phyloP scores from a whole-genome alignment of 2,329 filamentous ascomycete genomes.

The Dactylellina cionopaga region DNA sequence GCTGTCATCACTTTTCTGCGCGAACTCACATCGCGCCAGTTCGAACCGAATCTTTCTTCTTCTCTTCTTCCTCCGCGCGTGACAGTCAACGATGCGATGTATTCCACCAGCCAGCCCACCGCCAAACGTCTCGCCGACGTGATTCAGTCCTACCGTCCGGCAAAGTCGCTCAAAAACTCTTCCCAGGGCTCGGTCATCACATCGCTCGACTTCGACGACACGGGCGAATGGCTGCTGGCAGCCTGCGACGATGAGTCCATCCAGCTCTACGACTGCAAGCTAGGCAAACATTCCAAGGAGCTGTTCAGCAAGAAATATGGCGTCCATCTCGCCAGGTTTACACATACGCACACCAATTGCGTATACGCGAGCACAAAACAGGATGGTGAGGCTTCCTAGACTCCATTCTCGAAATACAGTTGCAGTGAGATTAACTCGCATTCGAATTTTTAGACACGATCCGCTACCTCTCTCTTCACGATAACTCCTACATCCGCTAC shows the following conservation, averaged over 20 bases:
- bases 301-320: slow-evolving; percentile 97
- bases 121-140: slow-evolving; percentile 58
- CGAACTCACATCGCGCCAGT: not conserved
- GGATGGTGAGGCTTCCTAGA: slow-evolving; percentile 70
- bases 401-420: not conserved
- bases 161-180: slow-evolving; percentile 59
- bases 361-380: slow-evolving; percentile 96
- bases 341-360: slow-evolving; percentile 88
- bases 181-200: slow-evolving; percentile 68
- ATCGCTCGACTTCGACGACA: slow-evolving; percentile 95
- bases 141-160: slow-evolving; percentile 68
- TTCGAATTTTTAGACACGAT: slow-evolving; percentile 77
- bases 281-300: slow-evolving; percentile 87
- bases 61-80: not conserved
- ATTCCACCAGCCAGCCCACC: slow-evolving; percentile 54
- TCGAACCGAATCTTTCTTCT: not conserved
- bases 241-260: slow-evolving; percentile 94
- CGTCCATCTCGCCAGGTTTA: slow-evolving; percentile 91
- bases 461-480: slow-evolving; percentile 87
- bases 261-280: slow-evolving; percentile 92
- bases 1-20: not conserved
- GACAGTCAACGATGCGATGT: slow-evolving; percentile 42
- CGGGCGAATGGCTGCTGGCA: slow-evolving; percentile 89
- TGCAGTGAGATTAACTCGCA: not conserved
- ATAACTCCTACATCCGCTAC: slow-evolving; percentile 96